Evolutionary conservation across 2,329 filamentous ascomycete genomes (phyloP).

Genomic region (Fusarium sp.): DNA sequence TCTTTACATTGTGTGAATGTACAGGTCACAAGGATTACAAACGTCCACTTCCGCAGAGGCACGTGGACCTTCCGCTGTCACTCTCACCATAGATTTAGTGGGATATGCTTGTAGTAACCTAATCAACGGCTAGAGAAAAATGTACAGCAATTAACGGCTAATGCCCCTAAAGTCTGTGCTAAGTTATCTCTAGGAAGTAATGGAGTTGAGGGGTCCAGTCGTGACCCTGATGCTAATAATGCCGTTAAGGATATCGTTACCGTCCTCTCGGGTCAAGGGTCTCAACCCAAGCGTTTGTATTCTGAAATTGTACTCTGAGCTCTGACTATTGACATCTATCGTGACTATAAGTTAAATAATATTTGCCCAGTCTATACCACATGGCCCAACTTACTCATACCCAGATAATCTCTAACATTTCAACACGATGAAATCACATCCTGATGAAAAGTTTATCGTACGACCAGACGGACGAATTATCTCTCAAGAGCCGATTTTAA

Average conservation of each 20-base stretch:
- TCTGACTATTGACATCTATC: not conserved
- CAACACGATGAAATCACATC: not conserved
- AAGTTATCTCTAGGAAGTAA: too few species aligned
- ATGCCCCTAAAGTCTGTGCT: too few species aligned
- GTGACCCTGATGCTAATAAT: not conserved
- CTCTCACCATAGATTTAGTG: too few species aligned
- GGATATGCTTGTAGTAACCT: too few species aligned
- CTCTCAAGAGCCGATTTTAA: not conserved
- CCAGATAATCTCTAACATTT: not conserved
- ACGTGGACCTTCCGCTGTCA: too few species aligned
- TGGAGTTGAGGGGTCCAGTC: not conserved
- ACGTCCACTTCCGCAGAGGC: too few species aligned
- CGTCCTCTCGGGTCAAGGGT: accelerated
- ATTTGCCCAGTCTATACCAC: not conserved
- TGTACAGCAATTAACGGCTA: too few species aligned
- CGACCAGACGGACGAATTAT: not conserved
- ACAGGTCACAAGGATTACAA: too few species aligned
- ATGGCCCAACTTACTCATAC: not conserved
- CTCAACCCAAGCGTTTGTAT: not conserved
- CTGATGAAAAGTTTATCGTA: not conserved
- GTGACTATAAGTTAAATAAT: not conserved
- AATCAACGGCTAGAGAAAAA: too few species aligned
- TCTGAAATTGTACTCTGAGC: not conserved
- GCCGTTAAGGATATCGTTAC: not conserved
- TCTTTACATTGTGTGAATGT: too few species aligned